A percentile compares a stretch with the other conserved stretches of the same genome.
These are phyloP conservation scores for Cenchrus americanus DNA, from an alignment of 176 grass and related monocot species.

Conservation along the genomic window DNA sequence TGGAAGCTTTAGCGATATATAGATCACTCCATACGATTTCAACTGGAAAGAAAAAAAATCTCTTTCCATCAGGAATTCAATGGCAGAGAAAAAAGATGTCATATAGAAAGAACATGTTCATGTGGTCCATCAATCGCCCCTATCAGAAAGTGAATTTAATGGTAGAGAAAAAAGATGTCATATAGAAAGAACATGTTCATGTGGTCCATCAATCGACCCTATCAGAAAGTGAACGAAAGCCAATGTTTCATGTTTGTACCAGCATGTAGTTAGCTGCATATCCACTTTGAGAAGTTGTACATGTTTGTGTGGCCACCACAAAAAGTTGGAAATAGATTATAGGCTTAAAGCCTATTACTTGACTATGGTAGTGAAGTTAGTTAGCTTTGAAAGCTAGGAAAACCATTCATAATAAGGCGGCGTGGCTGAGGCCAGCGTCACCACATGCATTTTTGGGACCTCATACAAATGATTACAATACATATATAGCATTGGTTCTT, in stretches of 20 bases:
- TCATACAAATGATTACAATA: neutral
- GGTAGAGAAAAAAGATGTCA: no score
- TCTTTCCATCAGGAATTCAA: neutral
- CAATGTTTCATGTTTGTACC: neutral
- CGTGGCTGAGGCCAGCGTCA: neutral
- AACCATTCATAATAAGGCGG: neutral
- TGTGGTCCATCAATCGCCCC: no score
- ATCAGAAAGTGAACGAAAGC: neutral
- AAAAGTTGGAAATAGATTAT: no score
- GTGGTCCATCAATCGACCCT: no score
- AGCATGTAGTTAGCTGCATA: neutral
- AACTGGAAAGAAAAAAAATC: neutral
- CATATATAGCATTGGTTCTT: neutral
- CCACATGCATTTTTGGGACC: neutral
- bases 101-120: neutral
- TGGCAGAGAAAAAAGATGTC: neutral
- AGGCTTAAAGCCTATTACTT: no score
- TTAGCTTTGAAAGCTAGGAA: neutral
- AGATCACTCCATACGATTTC: neutral
- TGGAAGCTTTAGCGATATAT: neutral
- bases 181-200: no score
- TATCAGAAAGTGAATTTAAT: no score
- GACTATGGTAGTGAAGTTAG: neutral
- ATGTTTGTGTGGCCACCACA: neutral
- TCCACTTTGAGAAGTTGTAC: neutral